phyloP scores from a whole-genome alignment of 148 eudicot species.

The Tetragonia tetragonoides region DNA sequence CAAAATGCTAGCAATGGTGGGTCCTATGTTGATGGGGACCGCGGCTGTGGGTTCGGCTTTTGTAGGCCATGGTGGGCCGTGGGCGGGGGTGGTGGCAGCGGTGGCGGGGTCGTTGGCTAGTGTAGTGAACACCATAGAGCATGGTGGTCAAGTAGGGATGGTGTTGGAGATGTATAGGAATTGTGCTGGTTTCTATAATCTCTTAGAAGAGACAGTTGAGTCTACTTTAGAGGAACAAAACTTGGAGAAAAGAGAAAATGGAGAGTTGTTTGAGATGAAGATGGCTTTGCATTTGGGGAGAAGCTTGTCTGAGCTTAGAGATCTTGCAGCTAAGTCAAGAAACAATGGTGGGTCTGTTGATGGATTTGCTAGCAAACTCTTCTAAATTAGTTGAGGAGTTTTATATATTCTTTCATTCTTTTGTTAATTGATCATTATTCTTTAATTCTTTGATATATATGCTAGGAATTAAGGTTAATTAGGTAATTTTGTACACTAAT shows the following conservation, averaged over 20 bases:
- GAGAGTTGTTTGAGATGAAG: slow-evolving; percentile 55
- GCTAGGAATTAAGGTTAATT: no score
- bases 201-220: slow-evolving; percentile 43
- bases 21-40: slow-evolving; percentile 51
- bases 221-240: slow-evolving; percentile 31
- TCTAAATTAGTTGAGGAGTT: slow-evolving; percentile 28
- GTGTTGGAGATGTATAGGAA: slow-evolving; percentile 72
- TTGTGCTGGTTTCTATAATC: slow-evolving; percentile 53
- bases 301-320: slow-evolving; percentile 49
- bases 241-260: slow-evolving; percentile 43
- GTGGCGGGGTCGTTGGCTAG: slow-evolving; percentile 27
- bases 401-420: slow-evolving; percentile 24
- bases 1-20: slow-evolving; percentile 49
- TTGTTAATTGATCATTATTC: slow-evolving; percentile 7
- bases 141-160: slow-evolving; percentile 83
- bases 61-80: slow-evolving; percentile 36
- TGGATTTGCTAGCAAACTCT: slow-evolving; percentile 67
- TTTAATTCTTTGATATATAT: background rate
- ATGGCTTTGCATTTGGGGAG: slow-evolving; percentile 56
- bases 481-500: no score
- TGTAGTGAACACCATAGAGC: slow-evolving; percentile 48
- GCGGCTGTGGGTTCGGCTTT: slow-evolving; percentile 59
- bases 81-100: slow-evolving; percentile 27
- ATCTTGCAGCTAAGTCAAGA: slow-evolving; percentile 39
- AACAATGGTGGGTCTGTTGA: slow-evolving; percentile 25